Evolutionary conservation across 129 eudicot genomes (phyloP), one percentile per base, ranked within the genome.

Genomic region (Helianthus tuberosus): DNA sequence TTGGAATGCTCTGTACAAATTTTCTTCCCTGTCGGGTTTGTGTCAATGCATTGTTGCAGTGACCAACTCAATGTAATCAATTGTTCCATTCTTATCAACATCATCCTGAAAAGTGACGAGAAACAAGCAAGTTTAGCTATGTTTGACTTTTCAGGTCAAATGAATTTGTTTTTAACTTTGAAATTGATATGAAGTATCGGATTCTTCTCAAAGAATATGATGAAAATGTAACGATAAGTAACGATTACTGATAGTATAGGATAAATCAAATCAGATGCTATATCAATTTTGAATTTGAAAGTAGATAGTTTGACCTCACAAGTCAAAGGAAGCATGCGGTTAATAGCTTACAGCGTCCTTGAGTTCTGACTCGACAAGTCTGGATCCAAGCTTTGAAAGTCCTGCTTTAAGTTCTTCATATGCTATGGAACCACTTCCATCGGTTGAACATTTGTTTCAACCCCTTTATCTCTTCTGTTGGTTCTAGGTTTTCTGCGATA

Each of bases 321-420:
- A 44, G 68, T 59, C 59, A 25, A 57, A 72, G 47, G 14, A 43
- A 29, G 5, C 35, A 27, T 29, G 62, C 12, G 44, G 13, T 66
- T 52, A n/a, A 44, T 11, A 66, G n/a, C 89, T 86, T 86, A 93
- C 98, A 73, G 97, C 98, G 5, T 90, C 96, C 98, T 90, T 86
- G 14, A 93, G 79, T 73, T 89, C 92, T 75, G 82, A 76, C 77
- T 86, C 93, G 2, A 66, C 73, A 10, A 90, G 88, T 72, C 78
- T 84, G 17, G 96, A 93, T 57, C 98, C 98, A 6, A 93, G 93
- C 86, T 86, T 90, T 27, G 57, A 90, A n/a, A n/a, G 54, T 38
- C 98, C 93, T 1, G 52, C 63, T 72, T 82, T 86, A 20, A 90
- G 96, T 74, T 93, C 97, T 57, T 93, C 93, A 8, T 82, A 84